Evolutionary conservation across 768 basidiomycete species (phyloP), one percentile per base, ranked within the genome.

Genomic region (Rhodotorula paludigena): DNA sequence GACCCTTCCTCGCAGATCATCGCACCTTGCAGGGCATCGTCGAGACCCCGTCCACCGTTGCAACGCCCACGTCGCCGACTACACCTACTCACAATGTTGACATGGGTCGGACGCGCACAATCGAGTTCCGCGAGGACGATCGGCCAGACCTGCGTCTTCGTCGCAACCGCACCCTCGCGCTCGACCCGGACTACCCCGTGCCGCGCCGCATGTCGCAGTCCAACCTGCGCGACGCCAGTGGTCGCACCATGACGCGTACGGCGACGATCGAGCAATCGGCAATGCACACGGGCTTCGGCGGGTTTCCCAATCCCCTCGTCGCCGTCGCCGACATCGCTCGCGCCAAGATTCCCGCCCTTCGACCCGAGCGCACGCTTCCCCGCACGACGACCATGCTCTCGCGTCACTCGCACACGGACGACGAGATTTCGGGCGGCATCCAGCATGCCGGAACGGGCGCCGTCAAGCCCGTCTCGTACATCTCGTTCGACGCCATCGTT

Each of bases 311-410:
- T 58, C 75, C 79, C 15, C 51, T 76, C 63, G 65, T 76, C 32
- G 63, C 81, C 25, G 63, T 86, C 20, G 82, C 80, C 6, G 77
- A 75, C 16, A 66, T 87, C 3, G 78, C 90, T 36, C 69, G 79
- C 16, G 80, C 80, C 33, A 77, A 87, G 39, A 89, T 92, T 57
- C 93, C 92, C 0, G 77, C 82, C 14, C 47, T 77, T 94, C 39
- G 83, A 82, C 16, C 83, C 85, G 53, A 90, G 0, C 69, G 92
- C 44, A 93, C 91, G 2, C 83, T 93, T 25, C 89, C 89, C 8
- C 80, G 81, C 7, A 87, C 88, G 23, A 84, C 81, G 16, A 86
- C 90, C 16, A 44, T 77, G 20, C 78, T 79, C 23, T 64, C 66
- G 71, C 76, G 61, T 69, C 77, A 57, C 63, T 77, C 73, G 57